phyloP scores from a whole-genome alignment of 2,329 filamentous ascomycete species.

The Delphinella strobiligena region DNA sequence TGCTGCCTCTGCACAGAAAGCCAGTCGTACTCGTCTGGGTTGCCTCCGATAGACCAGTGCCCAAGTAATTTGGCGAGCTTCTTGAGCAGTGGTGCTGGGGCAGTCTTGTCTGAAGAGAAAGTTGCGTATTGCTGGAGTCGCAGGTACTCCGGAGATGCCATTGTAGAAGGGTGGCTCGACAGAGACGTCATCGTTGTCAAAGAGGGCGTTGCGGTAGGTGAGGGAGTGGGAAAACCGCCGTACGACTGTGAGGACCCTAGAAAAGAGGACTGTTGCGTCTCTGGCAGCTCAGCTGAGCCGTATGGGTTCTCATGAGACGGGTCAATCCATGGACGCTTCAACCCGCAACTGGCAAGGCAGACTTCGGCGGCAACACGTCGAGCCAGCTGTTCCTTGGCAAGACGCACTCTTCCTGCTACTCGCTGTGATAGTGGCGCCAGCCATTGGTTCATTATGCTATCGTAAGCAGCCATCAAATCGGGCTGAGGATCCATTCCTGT shows the following conservation, averaged over 20 bases:
- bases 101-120: constrained; percentile 16
- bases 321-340: constrained; percentile 5
- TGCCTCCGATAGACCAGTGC: constrained; percentile 28
- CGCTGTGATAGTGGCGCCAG: constrained; percentile 14
- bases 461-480: constrained; percentile 11
- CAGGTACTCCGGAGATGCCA: constrained; percentile 16
- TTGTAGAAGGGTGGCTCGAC: constrained; percentile 13
- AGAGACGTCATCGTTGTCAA: constrained; percentile 14
- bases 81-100: constrained; percentile 16
- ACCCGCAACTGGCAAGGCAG: constrained; percentile 20
- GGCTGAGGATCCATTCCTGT: background rate
- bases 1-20: constrained; percentile 16
- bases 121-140: constrained; percentile 26
- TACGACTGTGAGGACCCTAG: constrained; percentile 3
- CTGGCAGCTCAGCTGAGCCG: constrained; percentile 7
- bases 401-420: constrained; percentile 15
- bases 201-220: constrained; percentile 19
- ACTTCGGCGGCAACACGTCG: constrained; percentile 23
- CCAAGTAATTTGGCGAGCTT: constrained; percentile 24
- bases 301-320: constrained; percentile 5
- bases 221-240: constrained; percentile 18
- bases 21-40: constrained; percentile 31
- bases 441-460: constrained; percentile 15
- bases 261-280: constrained; percentile 5
- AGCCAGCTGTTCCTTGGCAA: constrained; percentile 20